phyloP scores from a whole-genome alignment of 768 basidiomycete genomes.

The Russula earlei region DNA sequence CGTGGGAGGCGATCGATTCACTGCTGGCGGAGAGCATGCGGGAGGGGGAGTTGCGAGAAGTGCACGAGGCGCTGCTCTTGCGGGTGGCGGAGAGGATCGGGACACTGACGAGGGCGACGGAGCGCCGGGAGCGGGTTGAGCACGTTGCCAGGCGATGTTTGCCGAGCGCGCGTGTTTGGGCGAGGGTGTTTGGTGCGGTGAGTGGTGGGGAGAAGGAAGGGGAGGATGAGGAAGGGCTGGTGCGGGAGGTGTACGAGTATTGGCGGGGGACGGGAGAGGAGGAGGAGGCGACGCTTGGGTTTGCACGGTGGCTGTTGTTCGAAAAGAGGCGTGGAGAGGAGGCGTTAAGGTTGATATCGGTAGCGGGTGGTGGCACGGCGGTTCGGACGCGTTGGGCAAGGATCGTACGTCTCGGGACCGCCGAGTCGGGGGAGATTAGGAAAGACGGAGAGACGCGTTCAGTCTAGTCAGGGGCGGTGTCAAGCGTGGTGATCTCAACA shows the following conservation, averaged over 20 bases:
- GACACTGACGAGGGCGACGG: slow-evolving; percentile 18
- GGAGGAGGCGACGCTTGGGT: slow-evolving; percentile 32
- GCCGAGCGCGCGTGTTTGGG: slow-evolving; percentile 37
- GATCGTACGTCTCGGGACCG: slow-evolving; percentile 1
- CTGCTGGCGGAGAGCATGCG: slow-evolving; percentile 16
- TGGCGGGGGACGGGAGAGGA: slow-evolving; percentile 35
- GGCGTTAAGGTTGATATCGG: slow-evolving; percentile 32
- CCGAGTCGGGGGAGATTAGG: background rate
- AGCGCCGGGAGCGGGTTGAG: slow-evolving; percentile 27
- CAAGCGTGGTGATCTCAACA: slow-evolving; percentile 6
- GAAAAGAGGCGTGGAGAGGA: slow-evolving; percentile 21
- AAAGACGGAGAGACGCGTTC: too few relatives aligned
- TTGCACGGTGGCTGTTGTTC: slow-evolving; percentile 40
- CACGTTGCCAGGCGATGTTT: slow-evolving; percentile 36
- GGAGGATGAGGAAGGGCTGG: slow-evolving; percentile 22
- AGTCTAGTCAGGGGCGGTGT: background rate
- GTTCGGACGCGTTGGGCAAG: slow-evolving; percentile 32
- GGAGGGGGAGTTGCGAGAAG: slow-evolving; percentile 7
- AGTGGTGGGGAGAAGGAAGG: background rate
- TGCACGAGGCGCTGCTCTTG: slow-evolving; percentile 42
- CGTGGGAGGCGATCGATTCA: slow-evolving; percentile 9
- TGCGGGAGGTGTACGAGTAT: slow-evolving; percentile 32
- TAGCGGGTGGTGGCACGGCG: slow-evolving; percentile 26
- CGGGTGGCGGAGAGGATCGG: slow-evolving; percentile 33
- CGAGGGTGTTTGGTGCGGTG: slow-evolving; percentile 31